A percentile compares a stretch with the other conserved stretches of the same genome.
Conservation (phyloP, 2,329 filamentous ascomycete species). For the Cladorrhinum sp. region DNA sequence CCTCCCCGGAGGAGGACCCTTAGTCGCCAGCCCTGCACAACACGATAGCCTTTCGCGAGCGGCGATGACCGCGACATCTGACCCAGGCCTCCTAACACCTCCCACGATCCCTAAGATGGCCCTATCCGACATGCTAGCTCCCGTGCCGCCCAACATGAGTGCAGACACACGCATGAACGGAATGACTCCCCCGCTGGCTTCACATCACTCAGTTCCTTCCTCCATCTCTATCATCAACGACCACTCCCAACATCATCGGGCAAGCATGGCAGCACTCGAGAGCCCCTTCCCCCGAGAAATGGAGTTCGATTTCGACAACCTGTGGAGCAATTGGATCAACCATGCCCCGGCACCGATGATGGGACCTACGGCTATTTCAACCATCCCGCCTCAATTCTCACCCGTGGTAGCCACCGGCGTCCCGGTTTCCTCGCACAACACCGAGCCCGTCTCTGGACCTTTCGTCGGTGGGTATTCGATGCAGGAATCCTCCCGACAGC, state of each 20-base stretch:
- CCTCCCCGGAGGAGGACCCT: not conserved
- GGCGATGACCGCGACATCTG: not conserved
- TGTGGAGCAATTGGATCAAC: conserved; percentile 33
- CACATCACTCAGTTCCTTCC: not conserved
- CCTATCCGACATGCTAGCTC: conserved; percentile 9
- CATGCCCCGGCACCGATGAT: conserved; percentile 14
- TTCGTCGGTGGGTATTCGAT: conserved; percentile 15
- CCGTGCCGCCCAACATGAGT: not conserved
- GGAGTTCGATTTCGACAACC: conserved; percentile 37
- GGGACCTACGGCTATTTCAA: not conserved
- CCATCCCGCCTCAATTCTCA: conserved; percentile 1
- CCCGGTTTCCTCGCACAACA: not conserved
- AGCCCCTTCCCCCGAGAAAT: conserved; percentile 30
- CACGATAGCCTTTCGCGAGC: not conserved
- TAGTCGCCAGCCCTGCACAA: not conserved
- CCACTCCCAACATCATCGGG: conserved; percentile 12
- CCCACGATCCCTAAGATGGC: conserved; percentile 21
- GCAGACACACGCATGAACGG: conserved; percentile 21
- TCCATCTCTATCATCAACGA: conserved; percentile 3
- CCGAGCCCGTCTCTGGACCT: conserved; percentile 4
- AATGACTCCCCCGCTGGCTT: conserved; percentile 1
- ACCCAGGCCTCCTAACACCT: conserved; percentile 18
- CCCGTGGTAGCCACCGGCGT: not conserved
- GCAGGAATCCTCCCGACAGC: conserved; percentile 9
- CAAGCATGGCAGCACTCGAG: conserved; percentile 23